These are phyloP conservation scores for Cymbidium sinense DNA, from an alignment of 106 monocot genomes.

Conservation along the genomic window DNA sequence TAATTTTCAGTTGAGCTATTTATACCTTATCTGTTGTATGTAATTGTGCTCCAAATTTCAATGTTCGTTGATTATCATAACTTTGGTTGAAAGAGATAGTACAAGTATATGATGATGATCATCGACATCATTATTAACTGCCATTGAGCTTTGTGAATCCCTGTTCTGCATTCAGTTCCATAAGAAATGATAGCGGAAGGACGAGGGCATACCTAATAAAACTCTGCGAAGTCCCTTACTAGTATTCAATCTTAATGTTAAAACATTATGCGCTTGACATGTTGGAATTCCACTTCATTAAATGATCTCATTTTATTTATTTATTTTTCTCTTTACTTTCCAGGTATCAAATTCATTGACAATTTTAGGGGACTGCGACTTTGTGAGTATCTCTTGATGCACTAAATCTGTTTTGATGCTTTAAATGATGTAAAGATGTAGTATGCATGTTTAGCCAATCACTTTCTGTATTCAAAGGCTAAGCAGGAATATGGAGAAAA, in stretches of 20 bases:
- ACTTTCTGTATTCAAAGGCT: neutral
- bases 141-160: neutral
- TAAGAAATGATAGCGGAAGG: neutral
- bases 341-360: slow-evolving; percentile 8
- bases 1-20: neutral
- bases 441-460: neutral
- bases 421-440: neutral
- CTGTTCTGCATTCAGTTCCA: neutral
- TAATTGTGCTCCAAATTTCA: neutral
- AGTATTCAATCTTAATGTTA: neutral
- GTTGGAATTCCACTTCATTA: neutral
- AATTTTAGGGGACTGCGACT: neutral
- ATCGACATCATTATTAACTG: neutral
- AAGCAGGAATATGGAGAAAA: neutral
- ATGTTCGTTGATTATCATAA: neutral
- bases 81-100: neutral
- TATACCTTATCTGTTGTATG: neutral
- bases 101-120: neutral
- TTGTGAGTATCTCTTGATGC: slow-evolving; percentile 1
- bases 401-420: neutral
- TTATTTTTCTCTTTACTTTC: neutral
- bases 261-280: neutral
- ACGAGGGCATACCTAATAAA: neutral
- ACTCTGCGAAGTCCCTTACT: neutral
- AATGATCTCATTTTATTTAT: neutral